Percentiles rank a stretch among this genome's conserved stretches.
phyloP scores from a whole-genome alignment of 176 grass and related monocot genomes.

The Paspalum notatum region DNA sequence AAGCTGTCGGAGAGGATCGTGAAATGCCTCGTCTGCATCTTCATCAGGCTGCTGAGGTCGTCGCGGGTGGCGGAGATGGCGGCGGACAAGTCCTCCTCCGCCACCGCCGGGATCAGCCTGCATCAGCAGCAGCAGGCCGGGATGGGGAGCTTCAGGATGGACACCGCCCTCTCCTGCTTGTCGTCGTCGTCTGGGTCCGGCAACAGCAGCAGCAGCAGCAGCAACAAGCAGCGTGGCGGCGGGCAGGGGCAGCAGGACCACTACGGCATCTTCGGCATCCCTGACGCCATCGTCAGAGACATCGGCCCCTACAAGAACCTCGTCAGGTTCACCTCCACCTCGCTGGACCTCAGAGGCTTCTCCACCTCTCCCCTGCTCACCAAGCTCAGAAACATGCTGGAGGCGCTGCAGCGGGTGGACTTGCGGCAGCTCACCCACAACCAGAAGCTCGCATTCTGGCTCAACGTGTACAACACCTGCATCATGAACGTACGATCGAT shows the following conservation, averaged over 20 bases:
- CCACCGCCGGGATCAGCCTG: too few species aligned
- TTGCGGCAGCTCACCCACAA: slow-evolving; percentile 15
- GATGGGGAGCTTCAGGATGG: slow-evolving; percentile 54
- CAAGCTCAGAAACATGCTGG: slow-evolving; percentile 72
- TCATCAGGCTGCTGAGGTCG: slow-evolving; percentile 74
- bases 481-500: slow-evolving; percentile 80
- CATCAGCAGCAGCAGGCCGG: background rate
- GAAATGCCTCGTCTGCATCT: slow-evolving; percentile 84
- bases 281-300: slow-evolving; percentile 73
- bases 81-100: background rate
- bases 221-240: background rate
- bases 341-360: slow-evolving; percentile 60
- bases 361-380: slow-evolving; percentile 72
- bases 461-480: slow-evolving; percentile 65
- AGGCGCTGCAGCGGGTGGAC: slow-evolving; percentile 66
- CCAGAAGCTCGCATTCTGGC: too few species aligned
- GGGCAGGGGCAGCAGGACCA: slow-evolving; percentile 76
- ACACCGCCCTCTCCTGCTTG: background rate
- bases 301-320: slow-evolving; percentile 94
- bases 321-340: slow-evolving; percentile 70
- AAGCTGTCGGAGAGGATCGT: slow-evolving; percentile 94
- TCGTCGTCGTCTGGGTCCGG: too few species aligned
- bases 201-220: background rate
- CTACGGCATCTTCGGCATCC: slow-evolving; percentile 69
- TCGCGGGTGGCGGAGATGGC: slow-evolving; percentile 55